phyloP scores from a whole-genome alignment of 257 asterid genomes.

The Capsicum pubescens region DNA sequence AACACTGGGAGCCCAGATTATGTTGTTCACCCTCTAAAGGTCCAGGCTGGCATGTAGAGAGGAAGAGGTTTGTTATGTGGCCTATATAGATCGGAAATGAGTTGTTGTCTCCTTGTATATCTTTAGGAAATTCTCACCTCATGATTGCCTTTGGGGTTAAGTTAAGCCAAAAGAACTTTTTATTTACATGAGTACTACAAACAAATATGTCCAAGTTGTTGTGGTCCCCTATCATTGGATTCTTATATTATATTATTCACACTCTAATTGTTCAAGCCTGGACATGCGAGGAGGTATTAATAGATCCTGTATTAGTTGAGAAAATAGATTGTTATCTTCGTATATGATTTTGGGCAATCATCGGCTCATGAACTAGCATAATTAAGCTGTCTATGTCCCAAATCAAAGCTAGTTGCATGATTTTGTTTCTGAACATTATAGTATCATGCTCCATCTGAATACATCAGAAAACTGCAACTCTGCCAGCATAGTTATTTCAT shows the following conservation, averaged over 20 bases:
- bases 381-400: neutral
- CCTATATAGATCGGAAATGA: neutral
- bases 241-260: neutral
- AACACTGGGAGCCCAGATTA: neutral
- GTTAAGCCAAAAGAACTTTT: neutral
- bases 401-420: neutral
- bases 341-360: slow-evolving; percentile 14
- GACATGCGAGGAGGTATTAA: slow-evolving; percentile 13
- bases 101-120: neutral
- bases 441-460: neutral
- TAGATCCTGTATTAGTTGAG: neutral
- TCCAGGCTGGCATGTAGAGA: neutral
- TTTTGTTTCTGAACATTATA: slow-evolving; percentile 1
- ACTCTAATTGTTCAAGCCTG: neutral
- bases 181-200: neutral
- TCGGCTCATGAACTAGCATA: neutral
- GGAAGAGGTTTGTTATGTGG: neutral
- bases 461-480: neutral
- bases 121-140: neutral
- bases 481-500: neutral
- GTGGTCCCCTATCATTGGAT: neutral
- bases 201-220: neutral
- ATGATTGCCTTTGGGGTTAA: neutral
- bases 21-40: neutral
- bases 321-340: neutral